Base-by-base conservation (phyloP, 805 yeast species). In the Torulaspora quercuum region DNA sequence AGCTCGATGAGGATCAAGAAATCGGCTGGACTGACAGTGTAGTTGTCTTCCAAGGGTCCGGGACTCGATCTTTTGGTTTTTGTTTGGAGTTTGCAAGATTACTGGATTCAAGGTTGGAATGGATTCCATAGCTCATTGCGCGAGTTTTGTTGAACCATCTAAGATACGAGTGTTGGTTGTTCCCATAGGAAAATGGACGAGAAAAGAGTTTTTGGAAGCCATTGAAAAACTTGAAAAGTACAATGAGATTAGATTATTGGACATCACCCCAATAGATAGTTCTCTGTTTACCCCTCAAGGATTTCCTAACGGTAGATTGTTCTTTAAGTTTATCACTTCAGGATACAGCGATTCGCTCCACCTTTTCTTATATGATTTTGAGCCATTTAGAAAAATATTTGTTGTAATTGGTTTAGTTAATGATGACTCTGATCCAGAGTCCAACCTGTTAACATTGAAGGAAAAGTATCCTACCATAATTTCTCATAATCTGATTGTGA, bases 381-480 rank as follows among this genome's bases (percentile, higher is more conserved):
- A 92, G 61, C 95, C 96, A 1, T 87, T 75, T 60, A 64, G 97
- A 34, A 86, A 87, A 53, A 76, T 83, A 0, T 75, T 86, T 48
- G 69, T 81, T 6, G 78, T 80, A 4, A 55, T 77, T 29, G 82
- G 78, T 3, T 46, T 77, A 16, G 57, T 51, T 4, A 57, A 59
- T 35, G 59, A 57, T 39, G 42, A 39, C 4, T 37, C 48, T 39
- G 45, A 49, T 25, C 46, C 53, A 9, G 49, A 49, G 2, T 46
- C 46, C 1, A 57, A 63, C 27, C 44, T 73, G 27, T 50, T 45
- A 1, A 54, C 59, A n/a, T 64, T 88, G 33, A 47, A 53, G 27
- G 52, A 50, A 8, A 46, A 47, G 29, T 60, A 45, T 33, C 50
- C 59, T 3, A 57, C 58, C 9, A 48, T 55, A 4, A 59, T 60